These are phyloP conservation scores for Zea mays DNA, from an alignment of 176 grass and related monocot genomes.

Conservation along the genomic window Zm-B73-REFERENCE-NAM-5.0 NC_050096.1:256358001-256358500, in stretches of 20 bases:
- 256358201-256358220: background rate
- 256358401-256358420: too few species aligned
- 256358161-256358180: background rate
- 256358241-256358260: background rate
- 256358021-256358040: background rate
- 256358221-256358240: background rate
- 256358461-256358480: too few species aligned
- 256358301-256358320: too few species aligned
- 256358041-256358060: background rate
- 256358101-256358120: background rate
- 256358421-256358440: too few species aligned
- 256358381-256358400: too few species aligned
- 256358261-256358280: background rate
- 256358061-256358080: background rate
- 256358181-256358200: background rate
- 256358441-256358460: too few species aligned
- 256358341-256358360: too few species aligned
- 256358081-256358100: background rate
- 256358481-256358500: too few species aligned
- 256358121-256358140: background rate
- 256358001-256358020: too few species aligned
- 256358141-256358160: background rate
- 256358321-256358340: background rate
- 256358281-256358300: background rate
- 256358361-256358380: too few species aligned